Percentiles rank a stretch among this genome's conserved stretches.
These are phyloP conservation scores for Penicillium sp. DNA, from an alignment of 2,329 filamentous ascomycete species.

Conservation along the genomic window DNA sequence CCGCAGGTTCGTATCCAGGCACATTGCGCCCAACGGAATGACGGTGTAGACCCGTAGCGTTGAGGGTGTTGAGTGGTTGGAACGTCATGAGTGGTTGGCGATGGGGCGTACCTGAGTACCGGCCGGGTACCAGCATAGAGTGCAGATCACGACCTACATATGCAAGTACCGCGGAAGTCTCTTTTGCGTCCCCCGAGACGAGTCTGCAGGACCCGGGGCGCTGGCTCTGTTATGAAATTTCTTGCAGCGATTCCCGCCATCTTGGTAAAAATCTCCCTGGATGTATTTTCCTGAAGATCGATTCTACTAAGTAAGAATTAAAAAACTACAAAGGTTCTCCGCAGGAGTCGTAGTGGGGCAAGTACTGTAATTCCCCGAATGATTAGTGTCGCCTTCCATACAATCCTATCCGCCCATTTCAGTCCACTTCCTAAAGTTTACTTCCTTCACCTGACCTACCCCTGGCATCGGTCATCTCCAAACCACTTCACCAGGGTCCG, in stretches of 20 bases:
- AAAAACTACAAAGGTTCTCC: too few species aligned
- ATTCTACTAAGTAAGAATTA: too few species aligned
- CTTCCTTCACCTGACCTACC: too few species aligned
- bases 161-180: not conserved
- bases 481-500: not conserved
- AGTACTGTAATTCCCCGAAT: too few species aligned
- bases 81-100: too few species aligned
- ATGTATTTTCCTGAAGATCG: too few species aligned
- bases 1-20: not conserved
- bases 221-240: not conserved
- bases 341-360: too few species aligned
- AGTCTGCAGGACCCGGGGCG: not conserved
- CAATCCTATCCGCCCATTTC: too few species aligned
- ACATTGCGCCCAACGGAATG: not conserved
- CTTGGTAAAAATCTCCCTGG: not conserved
- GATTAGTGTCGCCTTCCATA: too few species aligned
- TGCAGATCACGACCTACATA: not conserved
- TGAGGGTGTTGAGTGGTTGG: not conserved
- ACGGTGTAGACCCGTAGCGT: not conserved
- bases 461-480: not conserved
- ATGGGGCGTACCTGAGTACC: not conserved
- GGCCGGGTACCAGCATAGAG: not conserved
- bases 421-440: too few species aligned
- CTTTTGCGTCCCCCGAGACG: not conserved
- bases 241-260: not conserved